Evolutionary conservation across 352 stramenopile genomes (phyloP).

Genomic region (Phytophthora macrochlamydospora): DNA sequence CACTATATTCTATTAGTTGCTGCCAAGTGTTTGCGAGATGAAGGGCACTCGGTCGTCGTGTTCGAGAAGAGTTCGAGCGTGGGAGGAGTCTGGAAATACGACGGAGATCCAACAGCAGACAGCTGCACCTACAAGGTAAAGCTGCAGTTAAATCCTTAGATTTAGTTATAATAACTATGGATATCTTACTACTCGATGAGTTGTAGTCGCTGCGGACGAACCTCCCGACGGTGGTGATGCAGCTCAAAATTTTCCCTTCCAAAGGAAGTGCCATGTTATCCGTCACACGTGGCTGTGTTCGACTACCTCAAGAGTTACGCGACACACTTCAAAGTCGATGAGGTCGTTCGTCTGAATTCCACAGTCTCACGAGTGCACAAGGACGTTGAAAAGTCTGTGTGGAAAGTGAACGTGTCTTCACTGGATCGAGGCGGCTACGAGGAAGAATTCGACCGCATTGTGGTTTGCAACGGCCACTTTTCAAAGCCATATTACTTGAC

Average conservation of each 20-base stretch:
- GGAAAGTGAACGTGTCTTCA: constrained; percentile 35
- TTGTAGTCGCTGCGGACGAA: constrained; percentile 66
- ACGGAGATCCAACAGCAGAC: constrained; percentile 32
- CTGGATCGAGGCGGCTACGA: constrained; percentile 35
- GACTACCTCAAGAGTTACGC: constrained; percentile 59
- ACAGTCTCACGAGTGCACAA: constrained; percentile 46
- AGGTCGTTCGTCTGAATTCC: constrained; percentile 41
- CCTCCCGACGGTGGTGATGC: constrained; percentile 63
- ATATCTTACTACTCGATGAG: too few species aligned
- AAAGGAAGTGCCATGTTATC: constrained; percentile 35
- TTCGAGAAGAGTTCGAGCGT: constrained; percentile 47
- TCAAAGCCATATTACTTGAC: constrained; percentile 40
- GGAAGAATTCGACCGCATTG: constrained; percentile 56
- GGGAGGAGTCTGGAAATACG: constrained; percentile 61
- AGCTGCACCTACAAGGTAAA: constrained; percentile 59
- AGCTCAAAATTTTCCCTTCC: constrained; percentile 57
- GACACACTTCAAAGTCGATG: constrained; percentile 44
- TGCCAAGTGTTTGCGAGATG: constrained; percentile 45
- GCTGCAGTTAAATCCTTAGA: not conserved
- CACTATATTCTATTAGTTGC: constrained; percentile 31
- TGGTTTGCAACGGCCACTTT: constrained; percentile 73
- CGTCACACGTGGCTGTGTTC: constrained; percentile 50
- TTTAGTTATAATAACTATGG: not conserved
- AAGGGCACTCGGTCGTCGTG: constrained; percentile 49
- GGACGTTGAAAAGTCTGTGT: constrained; percentile 4